These are phyloP conservation scores for Neurospora tetraspora DNA, from an alignment of 495 filamentous ascomycete genomes.

Conservation along the genomic window DNA sequence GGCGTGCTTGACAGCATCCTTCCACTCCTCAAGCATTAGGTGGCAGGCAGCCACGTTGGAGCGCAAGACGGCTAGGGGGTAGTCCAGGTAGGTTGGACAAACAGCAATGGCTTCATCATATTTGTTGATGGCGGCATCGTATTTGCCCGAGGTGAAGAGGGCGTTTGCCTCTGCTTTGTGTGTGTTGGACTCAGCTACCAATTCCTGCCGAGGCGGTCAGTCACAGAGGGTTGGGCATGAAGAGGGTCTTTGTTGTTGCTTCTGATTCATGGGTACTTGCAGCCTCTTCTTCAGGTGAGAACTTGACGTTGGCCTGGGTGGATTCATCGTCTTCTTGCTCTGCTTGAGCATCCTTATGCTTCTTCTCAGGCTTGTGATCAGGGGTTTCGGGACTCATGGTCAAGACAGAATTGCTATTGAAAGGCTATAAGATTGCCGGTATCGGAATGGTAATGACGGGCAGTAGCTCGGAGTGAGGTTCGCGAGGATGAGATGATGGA, in stretches of 20 bases:
- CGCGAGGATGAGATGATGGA: neutral
- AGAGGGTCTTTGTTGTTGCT: constrained; percentile 1
- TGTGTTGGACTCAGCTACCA: constrained; percentile 61
- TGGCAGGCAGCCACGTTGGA: constrained; percentile 90
- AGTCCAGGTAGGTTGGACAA: constrained; percentile 82
- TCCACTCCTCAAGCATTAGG: constrained; percentile 79
- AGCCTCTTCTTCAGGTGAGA: constrained; percentile 41
- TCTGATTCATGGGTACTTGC: constrained; percentile 13
- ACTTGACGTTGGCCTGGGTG: constrained; percentile 15
- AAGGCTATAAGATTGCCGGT: neutral
- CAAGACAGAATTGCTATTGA: neutral
- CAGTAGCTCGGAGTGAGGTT: neutral
- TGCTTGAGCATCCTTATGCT: neutral
- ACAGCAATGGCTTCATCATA: constrained; percentile 78
- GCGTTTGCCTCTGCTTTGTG: constrained; percentile 72
- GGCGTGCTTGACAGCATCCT: constrained; percentile 66
- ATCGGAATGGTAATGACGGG: neutral
- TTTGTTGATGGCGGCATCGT: constrained; percentile 75
- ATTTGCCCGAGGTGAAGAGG: constrained; percentile 61
- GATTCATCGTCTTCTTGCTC: constrained; percentile 6
- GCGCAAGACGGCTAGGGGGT: constrained; percentile 76
- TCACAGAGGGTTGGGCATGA: neutral
- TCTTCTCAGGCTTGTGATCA: neutral
- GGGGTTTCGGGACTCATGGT: neutral
- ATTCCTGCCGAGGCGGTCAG: constrained; percentile 33